These are phyloP conservation scores for Cytospora piceicola DNA, from an alignment of 2,329 filamentous ascomycete genomes.

Conservation along the genomic window DNA sequence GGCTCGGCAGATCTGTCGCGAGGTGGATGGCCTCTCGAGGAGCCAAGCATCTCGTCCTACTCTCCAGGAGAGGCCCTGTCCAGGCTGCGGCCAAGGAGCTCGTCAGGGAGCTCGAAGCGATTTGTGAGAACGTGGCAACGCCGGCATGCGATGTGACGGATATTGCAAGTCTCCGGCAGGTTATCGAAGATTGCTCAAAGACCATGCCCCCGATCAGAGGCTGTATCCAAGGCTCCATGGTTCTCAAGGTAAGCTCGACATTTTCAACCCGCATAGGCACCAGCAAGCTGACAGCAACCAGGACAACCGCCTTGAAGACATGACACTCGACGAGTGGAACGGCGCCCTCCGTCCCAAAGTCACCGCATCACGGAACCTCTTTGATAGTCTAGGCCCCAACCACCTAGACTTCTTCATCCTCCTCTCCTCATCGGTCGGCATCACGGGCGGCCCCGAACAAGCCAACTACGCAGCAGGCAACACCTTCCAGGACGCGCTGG, in stretches of 20 bases:
- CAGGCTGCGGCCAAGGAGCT: conserved; percentile 17
- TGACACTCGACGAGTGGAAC: conserved; percentile 31
- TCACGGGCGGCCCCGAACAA: conserved; percentile 34
- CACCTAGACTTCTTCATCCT: conserved; percentile 33
- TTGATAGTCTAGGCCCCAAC: conserved; percentile 2
- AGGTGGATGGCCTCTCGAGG: conserved; percentile 31
- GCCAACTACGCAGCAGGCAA: conserved; percentile 39
- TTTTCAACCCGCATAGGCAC: background rate
- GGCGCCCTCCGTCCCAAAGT: conserved; percentile 25
- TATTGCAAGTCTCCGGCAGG: conserved; percentile 9
- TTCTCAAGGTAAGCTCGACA: conserved; percentile 31
- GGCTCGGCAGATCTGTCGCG: conserved; percentile 32
- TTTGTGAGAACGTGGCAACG: conserved; percentile 24
- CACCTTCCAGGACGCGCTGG: conserved; percentile 39
- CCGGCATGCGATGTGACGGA: conserved; percentile 33
- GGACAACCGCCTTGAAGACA: conserved; percentile 30
- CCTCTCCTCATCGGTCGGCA: conserved; percentile 34
- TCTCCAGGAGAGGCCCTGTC: conserved; percentile 29
- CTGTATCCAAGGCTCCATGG: conserved; percentile 33
- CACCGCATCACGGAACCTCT: conserved; percentile 20
- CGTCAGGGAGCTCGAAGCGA: conserved; percentile 18
- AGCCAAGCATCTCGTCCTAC: conserved; percentile 31
- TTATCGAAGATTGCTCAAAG: conserved; percentile 14
- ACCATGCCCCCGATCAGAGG: conserved; percentile 30
- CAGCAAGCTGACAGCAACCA: conserved; percentile 8